Evolutionary conservation across 345 rosid species (phyloP).

Genomic region (Orychophragmus violaceus): DNA sequence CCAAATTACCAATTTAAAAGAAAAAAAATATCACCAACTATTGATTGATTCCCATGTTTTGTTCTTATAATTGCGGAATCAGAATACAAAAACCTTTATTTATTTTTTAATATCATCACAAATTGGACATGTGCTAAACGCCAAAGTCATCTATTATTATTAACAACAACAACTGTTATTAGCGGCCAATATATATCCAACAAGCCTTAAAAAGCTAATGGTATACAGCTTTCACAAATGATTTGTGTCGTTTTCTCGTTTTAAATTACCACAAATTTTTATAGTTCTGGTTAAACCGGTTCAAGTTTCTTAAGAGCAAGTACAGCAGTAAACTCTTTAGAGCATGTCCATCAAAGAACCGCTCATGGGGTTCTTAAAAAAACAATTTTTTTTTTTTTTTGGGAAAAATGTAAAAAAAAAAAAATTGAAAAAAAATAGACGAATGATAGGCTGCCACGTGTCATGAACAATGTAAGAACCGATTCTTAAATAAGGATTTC

Average conservation of each 20-base stretch:
- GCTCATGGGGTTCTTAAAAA: too few species aligned
- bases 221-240: conserved; percentile 10
- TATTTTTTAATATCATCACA: too few species aligned
- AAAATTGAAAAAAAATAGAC: too few species aligned
- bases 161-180: background rate
- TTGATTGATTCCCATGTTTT: background rate
- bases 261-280: background rate
- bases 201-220: conserved; percentile 4
- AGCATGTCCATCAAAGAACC: too few species aligned
- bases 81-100: too few species aligned
- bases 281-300: background rate
- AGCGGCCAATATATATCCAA: background rate
- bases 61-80: background rate
- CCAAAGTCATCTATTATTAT: background rate
- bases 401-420: too few species aligned
- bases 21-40: background rate
- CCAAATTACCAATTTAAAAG: background rate
- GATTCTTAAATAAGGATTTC: too few species aligned
- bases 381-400: too few species aligned
- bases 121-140: conserved; percentile 3
- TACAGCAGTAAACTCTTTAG: too few species aligned
- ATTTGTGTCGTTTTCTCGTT: background rate
- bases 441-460: too few species aligned
- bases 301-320: background rate
- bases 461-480: too few species aligned